phyloP scores from a whole-genome alignment of 768 basidiomycete species.

The Tephrocybe sp. region DNA sequence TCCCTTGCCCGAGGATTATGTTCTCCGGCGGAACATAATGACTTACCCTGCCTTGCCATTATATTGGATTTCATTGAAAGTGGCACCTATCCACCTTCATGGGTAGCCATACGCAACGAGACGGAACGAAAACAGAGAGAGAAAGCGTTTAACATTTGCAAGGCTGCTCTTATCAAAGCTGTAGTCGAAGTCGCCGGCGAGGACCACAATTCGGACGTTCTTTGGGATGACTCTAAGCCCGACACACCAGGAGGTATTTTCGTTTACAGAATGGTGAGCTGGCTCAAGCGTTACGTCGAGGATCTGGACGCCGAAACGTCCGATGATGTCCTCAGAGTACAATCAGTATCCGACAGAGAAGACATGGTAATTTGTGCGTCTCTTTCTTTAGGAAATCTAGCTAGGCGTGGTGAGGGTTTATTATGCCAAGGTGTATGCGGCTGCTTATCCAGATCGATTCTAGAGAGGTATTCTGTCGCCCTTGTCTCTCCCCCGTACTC shows the following conservation, averaged over 20 bases:
- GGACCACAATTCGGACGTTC: conserved; percentile 69
- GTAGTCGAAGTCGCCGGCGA: conserved; percentile 85
- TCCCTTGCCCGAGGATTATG: conserved; percentile 66
- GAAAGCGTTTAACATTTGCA: conserved; percentile 77
- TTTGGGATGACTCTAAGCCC: conserved; percentile 68
- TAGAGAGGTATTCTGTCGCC: conserved; percentile 58
- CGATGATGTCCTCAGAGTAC: conserved; percentile 24
- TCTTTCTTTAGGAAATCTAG: conserved; percentile 79
- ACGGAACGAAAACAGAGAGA: conserved; percentile 56
- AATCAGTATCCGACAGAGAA: conserved; percentile 39
- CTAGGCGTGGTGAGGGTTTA: conserved; percentile 60
- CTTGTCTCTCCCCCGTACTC: conserved; percentile 66
- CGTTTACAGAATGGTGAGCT: conserved; percentile 68
- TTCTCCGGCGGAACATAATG: conserved; percentile 54
- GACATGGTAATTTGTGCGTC: conserved; percentile 84
- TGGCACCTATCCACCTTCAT: conserved; percentile 64
- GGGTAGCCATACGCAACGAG: conserved; percentile 50
- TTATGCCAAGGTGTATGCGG: background rate
- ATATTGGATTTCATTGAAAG: conserved; percentile 75
- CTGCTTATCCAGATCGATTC: conserved; percentile 4
- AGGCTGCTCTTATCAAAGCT: conserved; percentile 81
- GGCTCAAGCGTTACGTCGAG: conserved; percentile 62
- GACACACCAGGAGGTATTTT: conserved; percentile 65
- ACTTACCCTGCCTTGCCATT: conserved; percentile 54
- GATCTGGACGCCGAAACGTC: conserved; percentile 30